These are phyloP conservation scores for Plantago coronopus DNA, from an alignment of 305 asterid species.

Conservation along the genomic window DNA sequence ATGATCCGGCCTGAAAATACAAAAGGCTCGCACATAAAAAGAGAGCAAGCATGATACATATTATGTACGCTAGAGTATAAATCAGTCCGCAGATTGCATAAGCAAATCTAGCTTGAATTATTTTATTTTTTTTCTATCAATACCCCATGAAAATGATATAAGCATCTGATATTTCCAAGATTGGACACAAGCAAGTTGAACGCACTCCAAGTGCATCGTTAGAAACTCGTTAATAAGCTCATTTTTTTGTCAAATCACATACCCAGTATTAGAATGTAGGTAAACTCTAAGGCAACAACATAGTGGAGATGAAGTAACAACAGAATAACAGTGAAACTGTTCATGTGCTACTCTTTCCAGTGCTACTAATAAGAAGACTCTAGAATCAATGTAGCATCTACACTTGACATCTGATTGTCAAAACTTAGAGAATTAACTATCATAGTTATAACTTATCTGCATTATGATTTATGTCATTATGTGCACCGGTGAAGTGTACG, in stretches of 20 bases:
- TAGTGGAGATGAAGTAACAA: too few species aligned
- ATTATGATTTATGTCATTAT: background rate
- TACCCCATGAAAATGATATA: background rate
- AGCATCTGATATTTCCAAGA: background rate
- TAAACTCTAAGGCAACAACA: too few species aligned
- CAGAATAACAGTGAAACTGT: too few species aligned
- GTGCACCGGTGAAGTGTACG: background rate
- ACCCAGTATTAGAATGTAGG: too few species aligned
- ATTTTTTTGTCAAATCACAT: too few species aligned
- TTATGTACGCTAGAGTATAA: background rate
- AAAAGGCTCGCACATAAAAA: background rate
- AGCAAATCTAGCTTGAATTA: background rate
- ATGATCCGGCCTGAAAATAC: conserved; percentile 55
- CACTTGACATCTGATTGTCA: too few species aligned
- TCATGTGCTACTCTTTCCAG: too few species aligned
- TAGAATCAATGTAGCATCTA: too few species aligned
- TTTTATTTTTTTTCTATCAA: background rate
- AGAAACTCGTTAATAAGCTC: too few species aligned
- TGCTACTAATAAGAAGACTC: too few species aligned
- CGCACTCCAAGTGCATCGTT: too few species aligned
- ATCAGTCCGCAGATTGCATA: background rate
- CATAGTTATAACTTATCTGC: conserved; percentile 2
- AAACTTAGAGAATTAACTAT: background rate
- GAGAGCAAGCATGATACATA: background rate
- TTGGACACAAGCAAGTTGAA: too few species aligned